A percentile compares a stretch with the other conserved stretches of the same genome.
phyloP scores from a whole-genome alignment of 257 asterid species.

The Linaria vulgaris region DNA sequence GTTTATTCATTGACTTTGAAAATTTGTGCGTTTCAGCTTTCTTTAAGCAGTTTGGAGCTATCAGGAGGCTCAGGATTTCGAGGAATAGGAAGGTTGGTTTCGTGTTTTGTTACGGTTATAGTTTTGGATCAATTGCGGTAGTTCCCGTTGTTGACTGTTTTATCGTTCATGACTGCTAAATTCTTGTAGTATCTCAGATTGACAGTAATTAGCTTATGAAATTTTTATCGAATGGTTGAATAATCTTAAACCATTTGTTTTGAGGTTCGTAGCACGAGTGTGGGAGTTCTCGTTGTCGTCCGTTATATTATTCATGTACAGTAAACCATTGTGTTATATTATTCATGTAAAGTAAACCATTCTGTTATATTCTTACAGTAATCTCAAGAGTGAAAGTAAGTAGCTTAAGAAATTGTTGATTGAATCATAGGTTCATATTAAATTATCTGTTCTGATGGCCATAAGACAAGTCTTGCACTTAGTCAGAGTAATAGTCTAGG shows the following conservation, averaged over 20 bases:
- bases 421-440: background rate
- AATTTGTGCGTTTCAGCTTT: constrained; percentile 80
- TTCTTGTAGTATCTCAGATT: too few species aligned
- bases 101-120: background rate
- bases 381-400: background rate
- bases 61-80: constrained; percentile 84
- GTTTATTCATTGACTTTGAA: too few species aligned
- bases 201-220: too few species aligned
- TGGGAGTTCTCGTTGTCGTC: too few species aligned
- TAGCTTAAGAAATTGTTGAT: background rate
- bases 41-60: constrained; percentile 83
- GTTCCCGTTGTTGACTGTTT: background rate
- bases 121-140: background rate
- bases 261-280: too few species aligned
- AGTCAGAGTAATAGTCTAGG: background rate
- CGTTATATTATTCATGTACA: too few species aligned
- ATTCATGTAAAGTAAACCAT: background rate
- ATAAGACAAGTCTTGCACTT: background rate
- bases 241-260: too few species aligned
- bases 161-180: too few species aligned
- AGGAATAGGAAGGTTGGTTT: constrained; percentile 77
- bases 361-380: background rate
- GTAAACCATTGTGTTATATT: too few species aligned
- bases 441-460: background rate
- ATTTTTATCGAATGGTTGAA: too few species aligned